Percentiles rank a stretch among this genome's conserved stretches.
Conservation (phyloP, 1,139 yeast genomes). For the Casaregolazyma suthepensis region DNA sequence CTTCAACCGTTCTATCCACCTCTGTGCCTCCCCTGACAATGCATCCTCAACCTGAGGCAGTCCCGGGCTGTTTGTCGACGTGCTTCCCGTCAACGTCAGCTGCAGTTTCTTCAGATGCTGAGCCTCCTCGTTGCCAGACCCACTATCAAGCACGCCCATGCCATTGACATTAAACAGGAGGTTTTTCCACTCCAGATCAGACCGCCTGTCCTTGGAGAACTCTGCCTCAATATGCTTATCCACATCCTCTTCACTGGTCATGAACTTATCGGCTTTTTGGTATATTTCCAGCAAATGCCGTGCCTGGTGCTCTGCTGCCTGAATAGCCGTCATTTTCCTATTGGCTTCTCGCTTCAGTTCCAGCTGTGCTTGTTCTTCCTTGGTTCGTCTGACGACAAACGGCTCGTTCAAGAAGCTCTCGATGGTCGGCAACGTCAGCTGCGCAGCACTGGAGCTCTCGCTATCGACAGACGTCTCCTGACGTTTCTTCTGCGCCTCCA, state of each 20-base stretch:
- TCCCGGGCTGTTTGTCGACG: constrained; percentile 43
- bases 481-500: constrained; percentile 32
- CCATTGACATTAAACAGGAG: constrained; percentile 3
- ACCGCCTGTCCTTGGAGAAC: constrained; percentile 28
- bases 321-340: constrained; percentile 41
- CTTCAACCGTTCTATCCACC: constrained; percentile 5
- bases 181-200: constrained; percentile 3
- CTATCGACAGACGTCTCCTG: constrained; percentile 23
- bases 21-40: constrained; percentile 7
- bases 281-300: constrained; percentile 59
- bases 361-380: constrained; percentile 51
- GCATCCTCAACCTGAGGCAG: constrained; percentile 41
- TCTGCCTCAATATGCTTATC: constrained; percentile 52
- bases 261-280: constrained; percentile 61
- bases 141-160: background rate
- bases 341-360: constrained; percentile 49
- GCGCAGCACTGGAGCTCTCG: constrained; percentile 38
- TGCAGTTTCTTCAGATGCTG: constrained; percentile 14
- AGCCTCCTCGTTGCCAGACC: background rate
- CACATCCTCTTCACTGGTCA: constrained; percentile 59
- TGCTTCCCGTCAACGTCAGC: constrained; percentile 24
- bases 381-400: constrained; percentile 64
- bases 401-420: constrained; percentile 61
- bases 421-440: constrained; percentile 73
- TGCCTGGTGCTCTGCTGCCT: constrained; percentile 45